Base-by-base conservation (phyloP, 495 filamentous ascomycete species). In the Penicillium soppii region DNA sequence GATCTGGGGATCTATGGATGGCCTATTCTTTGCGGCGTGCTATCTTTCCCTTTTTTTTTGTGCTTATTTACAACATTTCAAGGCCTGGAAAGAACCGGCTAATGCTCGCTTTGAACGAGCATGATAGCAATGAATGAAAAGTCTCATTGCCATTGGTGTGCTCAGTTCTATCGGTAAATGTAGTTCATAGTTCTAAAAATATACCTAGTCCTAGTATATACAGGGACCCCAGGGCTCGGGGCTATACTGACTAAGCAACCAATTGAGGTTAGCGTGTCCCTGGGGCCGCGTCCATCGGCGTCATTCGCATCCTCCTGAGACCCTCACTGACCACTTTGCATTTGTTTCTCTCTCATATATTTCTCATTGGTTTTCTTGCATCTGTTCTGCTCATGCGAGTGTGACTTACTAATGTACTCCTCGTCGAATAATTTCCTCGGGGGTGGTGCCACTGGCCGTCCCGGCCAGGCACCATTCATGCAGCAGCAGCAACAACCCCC, bases 391-490 rank as follows among this genome's bases (percentile, higher is more conserved):
- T 48, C 54, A 74, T 72, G 66, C 58, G 33, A 60, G 45, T 54
- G 51, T 49, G 46, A 45, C 47, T 50, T 65, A 46, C 61, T 67
- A 73, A 96, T 96, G 91, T 96, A 85, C 75, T 92, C 91, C 35
- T 88, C 86, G 63, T 89, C 90, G 51, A 91, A 85, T 76, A 85
- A 89, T 42, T 95, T 85, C 66, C 76, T 94, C 53, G 89, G 90
- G 62, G 85, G 84, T 71, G 82, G 76, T 68, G 88, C 85, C 69
- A 85, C 73, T 72, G 75, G 81, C 66, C 90, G 88, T 53, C 88
- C 89, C 7, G 87, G 84, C 50, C 80, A 82, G 69, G 70, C 70
- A 61, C 69, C 71, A 62, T 75, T 69, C 68, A 65, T 76, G 49
- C 75, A 73, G 53, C 68, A 73, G 45, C 75, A 76, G 55, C 68